Evolutionary conservation across 805 yeast genomes (phyloP).

Genomic region (Saccharomyces kudriavzevii): DNA sequence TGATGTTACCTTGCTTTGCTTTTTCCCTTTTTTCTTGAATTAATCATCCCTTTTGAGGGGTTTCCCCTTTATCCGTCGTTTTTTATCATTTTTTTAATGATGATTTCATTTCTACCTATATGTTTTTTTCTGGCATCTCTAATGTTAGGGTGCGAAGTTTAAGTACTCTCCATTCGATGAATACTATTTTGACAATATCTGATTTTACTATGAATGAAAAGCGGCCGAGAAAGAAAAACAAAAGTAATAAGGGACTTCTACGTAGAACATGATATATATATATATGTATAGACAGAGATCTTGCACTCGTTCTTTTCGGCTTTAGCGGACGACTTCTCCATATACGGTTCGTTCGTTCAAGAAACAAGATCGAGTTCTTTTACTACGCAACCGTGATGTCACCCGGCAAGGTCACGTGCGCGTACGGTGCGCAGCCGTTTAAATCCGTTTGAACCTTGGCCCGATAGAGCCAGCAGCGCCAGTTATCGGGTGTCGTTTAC

Average conservation of each 20-base stretch:
- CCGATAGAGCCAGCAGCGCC: background rate
- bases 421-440: background rate
- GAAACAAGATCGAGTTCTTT: background rate
- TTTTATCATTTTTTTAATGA: slow-evolving; percentile 22
- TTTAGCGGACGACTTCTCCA: background rate
- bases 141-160: slow-evolving; percentile 63
- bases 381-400: background rate
- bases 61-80: background rate
- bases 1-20: background rate
- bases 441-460: background rate
- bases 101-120: slow-evolving; percentile 9
- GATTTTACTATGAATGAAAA: background rate
- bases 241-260: background rate
- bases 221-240: background rate
- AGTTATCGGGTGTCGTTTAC: background rate
- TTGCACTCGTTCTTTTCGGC: background rate
- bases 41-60: background rate
- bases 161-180: slow-evolving; percentile 60
- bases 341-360: background rate
- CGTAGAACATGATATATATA: background rate
- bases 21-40: background rate
- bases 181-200: slow-evolving; percentile 55
- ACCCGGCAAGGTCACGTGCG: background rate
- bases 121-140: slow-evolving; percentile 87
- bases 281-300: background rate